These are phyloP conservation scores for Sequoiadendron giganteum DNA, from an alignment of 75 land plant genomes.

Conservation along the genomic window DNA sequence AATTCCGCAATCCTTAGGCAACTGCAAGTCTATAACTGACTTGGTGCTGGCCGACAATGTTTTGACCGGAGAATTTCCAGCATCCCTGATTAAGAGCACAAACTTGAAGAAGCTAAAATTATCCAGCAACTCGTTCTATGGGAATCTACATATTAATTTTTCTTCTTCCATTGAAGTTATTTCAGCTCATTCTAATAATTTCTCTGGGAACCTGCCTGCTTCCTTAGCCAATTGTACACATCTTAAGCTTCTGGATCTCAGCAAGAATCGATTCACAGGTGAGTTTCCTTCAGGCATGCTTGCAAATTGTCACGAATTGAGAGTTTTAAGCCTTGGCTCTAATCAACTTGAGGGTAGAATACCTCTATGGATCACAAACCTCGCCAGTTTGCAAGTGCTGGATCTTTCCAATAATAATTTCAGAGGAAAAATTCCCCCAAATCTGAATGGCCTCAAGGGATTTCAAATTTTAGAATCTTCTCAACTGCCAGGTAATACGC, in stretches of 20 bases:
- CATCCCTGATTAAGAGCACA: background rate
- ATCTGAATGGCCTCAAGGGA: constrained; percentile 7
- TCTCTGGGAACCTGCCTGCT: background rate
- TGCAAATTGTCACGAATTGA: background rate
- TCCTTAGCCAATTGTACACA: background rate
- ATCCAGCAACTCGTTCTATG: background rate
- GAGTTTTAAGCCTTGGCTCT: background rate
- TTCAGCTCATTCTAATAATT: background rate
- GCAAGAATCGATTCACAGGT: constrained; percentile 15
- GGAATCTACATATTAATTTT: background rate
- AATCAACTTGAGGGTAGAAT: constrained; percentile 15
- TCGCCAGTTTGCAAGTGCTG: constrained; percentile 11
- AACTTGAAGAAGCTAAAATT: background rate
- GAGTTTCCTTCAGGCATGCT: background rate
- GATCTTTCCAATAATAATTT: constrained; percentile 23
- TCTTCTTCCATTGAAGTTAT: background rate
- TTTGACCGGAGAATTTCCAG: background rate
- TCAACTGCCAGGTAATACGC: constrained; percentile 17
- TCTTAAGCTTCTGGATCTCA: constrained; percentile 9
- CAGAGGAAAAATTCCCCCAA: constrained; percentile 21
- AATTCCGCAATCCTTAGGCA: background rate
- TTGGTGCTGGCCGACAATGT: background rate
- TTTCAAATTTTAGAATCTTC: constrained; percentile 11
- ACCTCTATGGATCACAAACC: background rate
- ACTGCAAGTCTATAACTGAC: background rate